Evolutionary conservation across 139 green algal species (phyloP), one percentile per base, ranked within the genome.

Genomic region (Chlorella sp.): DNA sequence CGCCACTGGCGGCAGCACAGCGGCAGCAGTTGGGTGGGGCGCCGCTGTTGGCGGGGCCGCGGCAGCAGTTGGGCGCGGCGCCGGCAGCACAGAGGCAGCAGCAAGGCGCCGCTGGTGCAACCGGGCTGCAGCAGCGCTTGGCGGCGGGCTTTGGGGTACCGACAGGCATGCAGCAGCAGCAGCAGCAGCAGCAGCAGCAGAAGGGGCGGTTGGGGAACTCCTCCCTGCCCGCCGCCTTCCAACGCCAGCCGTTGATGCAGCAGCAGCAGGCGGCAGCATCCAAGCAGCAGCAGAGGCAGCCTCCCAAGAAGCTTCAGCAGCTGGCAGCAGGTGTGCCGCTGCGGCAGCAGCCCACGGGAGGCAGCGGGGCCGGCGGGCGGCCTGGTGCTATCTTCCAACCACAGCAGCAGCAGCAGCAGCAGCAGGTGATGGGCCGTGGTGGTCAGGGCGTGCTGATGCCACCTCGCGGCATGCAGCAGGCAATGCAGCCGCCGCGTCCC

Each of bases 301-400:
- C n/a, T 7, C 48, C 36, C 15, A 48, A 39, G 0, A 83, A 83
- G 71, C 48, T 89, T 48, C 85, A 89, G 85, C 85, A 89, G 53
- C 53, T 83, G 39, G 21, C 57, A 32, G 37, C 30, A 1, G 40
- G 77, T 0, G 34, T 7, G 26, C 34, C 22, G 39, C 1, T 19
- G 18, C 36, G 66, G 42, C 66, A 32, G 34, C 78, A 53, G 15
- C 69, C 48, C 1, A 30, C 36, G 3, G 40, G 61, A 36, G 39
- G 81, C 34, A 37, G 34, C 61, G 66, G 28, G 0, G 61, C 39
- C 24, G 34, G 22, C 48, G 48, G 48, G 48, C 48, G 61, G 12
- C 1, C 24, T 16, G 15, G 19, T 28, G 75, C 61, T 53, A 28
- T 68, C 34, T n/a, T 22, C 80, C 34, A 32, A 18, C 48, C 34